These are phyloP conservation scores for Schizochytrium sp. DNA, from an alignment of 108 stramenopile genomes.

Conservation along the genomic window DNA sequence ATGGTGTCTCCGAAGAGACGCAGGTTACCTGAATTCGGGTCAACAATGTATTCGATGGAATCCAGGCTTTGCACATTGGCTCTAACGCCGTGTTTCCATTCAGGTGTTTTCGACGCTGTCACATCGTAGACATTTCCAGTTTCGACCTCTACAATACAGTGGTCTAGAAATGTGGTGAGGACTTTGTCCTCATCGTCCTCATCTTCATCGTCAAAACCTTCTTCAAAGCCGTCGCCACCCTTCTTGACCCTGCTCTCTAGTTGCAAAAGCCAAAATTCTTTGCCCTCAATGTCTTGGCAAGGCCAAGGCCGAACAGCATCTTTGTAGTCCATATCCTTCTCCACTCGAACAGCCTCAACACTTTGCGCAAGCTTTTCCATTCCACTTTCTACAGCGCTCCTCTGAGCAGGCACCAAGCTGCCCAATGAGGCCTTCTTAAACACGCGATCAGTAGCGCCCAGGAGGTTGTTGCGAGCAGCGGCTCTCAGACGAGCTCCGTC, in stretches of 20 bases:
- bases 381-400: constrained; percentile 14
- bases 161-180: background rate
- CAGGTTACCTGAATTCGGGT: background rate
- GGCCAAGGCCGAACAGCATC: constrained; percentile 5
- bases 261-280: background rate
- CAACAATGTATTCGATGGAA: background rate
- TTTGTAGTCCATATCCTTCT: background rate
- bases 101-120: background rate
- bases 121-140: constrained; percentile 45
- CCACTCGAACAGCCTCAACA: background rate
- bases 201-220: background rate
- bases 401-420: background rate
- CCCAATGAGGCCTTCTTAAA: background rate
- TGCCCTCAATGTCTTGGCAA: constrained; percentile 13
- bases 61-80: constrained; percentile 31
- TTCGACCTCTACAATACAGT: background rate
- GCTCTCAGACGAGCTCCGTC: background rate
- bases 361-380: background rate
- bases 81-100: background rate
- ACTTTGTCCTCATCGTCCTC: background rate
- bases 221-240: background rate
- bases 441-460: background rate
- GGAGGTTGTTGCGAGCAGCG: background rate
- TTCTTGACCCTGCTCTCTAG: constrained; percentile 4
- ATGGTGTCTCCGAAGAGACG: constrained; percentile 54